These are phyloP conservation scores for Phialophora macrospora DNA, from an alignment of 2,329 filamentous ascomycete genomes.

Conservation along the genomic window DNA sequence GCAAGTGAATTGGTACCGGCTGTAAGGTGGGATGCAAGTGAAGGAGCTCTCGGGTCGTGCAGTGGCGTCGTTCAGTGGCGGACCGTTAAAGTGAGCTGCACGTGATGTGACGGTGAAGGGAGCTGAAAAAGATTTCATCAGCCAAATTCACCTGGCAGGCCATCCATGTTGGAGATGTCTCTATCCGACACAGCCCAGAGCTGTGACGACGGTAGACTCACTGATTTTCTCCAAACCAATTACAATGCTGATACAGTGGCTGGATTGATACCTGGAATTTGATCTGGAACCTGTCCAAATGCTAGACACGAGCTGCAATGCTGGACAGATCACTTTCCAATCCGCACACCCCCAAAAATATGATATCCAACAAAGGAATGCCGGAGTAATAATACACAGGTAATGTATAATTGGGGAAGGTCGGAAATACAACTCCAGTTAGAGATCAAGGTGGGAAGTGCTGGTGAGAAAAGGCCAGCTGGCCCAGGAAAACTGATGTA, in stretches of 20 bases:
- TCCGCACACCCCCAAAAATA: conserved; percentile 4
- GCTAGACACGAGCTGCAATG: conserved; percentile 5
- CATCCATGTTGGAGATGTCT: not conserved
- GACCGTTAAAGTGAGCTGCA: conserved; percentile 9
- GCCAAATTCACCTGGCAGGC: conserved; percentile 11
- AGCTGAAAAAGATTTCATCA: conserved; percentile 11
- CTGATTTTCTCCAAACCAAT: not conserved
- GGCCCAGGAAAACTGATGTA: not conserved
- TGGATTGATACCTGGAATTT: not conserved
- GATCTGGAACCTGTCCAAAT: not conserved
- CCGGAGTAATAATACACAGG: conserved; percentile 13
- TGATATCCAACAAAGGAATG: not conserved
- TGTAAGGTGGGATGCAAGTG: conserved; percentile 8
- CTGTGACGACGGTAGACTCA: not conserved
- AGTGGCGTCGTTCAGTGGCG: conserved; percentile 3
- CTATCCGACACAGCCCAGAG: not conserved
- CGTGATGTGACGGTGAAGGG: conserved; percentile 2
- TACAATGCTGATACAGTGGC: not conserved
- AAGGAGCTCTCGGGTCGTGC: conserved; percentile 3
- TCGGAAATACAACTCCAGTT: conserved; percentile 17
- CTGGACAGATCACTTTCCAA: conserved; percentile 9
- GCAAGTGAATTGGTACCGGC: conserved; percentile 2
- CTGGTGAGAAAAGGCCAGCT: conserved; percentile 2
- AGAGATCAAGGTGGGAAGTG: conserved; percentile 5
- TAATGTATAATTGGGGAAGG: conserved; percentile 15